A percentile compares a stretch with the other conserved stretches of the same genome.
Conservation (phyloP, 2,329 filamentous ascomycete genomes). For the Paracamarosporium sp. region DNA sequence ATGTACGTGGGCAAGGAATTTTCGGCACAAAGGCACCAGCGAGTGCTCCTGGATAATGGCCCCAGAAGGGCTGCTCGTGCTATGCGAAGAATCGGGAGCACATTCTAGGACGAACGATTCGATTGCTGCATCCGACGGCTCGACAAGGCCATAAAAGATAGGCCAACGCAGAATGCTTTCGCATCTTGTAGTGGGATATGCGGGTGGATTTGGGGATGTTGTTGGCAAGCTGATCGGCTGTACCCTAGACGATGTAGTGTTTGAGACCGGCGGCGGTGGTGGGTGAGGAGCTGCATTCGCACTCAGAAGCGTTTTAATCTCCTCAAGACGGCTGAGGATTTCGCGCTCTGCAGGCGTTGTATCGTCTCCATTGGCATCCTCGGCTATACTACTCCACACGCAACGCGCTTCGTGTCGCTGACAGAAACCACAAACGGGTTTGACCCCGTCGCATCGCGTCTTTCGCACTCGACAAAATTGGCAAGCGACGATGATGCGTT, state of each 20-base stretch:
- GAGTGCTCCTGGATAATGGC: neutral
- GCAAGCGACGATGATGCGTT: conserved; percentile 8
- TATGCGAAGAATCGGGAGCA: neutral
- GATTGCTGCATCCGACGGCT: conserved; percentile 1
- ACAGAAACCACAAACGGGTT: conserved; percentile 9
- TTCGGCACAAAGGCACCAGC: conserved; percentile 5
- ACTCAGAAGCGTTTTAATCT: conserved; percentile 5
- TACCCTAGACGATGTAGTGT: neutral
- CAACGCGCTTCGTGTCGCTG: conserved; percentile 8
- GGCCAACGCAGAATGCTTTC: conserved; percentile 10
- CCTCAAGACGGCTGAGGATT: conserved; percentile 6
- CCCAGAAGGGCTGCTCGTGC: neutral
- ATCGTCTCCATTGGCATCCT: neutral
- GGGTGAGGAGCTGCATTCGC: neutral
- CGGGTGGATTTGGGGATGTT: neutral
- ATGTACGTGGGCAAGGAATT: conserved; percentile 10
- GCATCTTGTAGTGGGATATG: neutral
- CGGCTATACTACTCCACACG: neutral
- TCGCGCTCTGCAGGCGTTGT: conserved; percentile 7
- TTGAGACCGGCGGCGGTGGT: neutral
- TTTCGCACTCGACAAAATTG: conserved; percentile 12
- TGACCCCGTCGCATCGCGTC: conserved; percentile 7
- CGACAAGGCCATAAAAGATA: conserved; percentile 5
- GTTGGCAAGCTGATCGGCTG: neutral
- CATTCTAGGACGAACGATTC: conserved; percentile 10